Evolutionary conservation across 2,329 filamentous ascomycete genomes (phyloP).

Genomic region (Aspergillus eucalypticola): DNA sequence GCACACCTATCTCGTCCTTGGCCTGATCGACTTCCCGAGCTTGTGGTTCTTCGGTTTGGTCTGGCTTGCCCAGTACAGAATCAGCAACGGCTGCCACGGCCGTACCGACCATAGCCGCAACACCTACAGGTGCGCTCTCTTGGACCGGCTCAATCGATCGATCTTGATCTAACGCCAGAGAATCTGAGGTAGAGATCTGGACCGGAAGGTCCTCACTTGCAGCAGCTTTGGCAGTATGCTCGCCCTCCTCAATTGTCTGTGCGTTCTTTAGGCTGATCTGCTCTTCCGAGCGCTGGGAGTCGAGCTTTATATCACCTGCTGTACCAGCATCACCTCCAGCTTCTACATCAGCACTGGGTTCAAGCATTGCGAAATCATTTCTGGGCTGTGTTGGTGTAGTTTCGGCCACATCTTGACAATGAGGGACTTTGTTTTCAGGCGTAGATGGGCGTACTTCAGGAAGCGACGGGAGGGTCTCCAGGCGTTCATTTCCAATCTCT

Average conservation of each 20-base stretch:
- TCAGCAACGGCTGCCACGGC: conserved; percentile 19
- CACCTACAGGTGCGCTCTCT: conserved; percentile 4
- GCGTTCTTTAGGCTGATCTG: neutral
- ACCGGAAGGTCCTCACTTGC: neutral
- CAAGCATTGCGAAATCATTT: neutral
- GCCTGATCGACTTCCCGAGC: neutral
- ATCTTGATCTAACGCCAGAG: conserved; percentile 4
- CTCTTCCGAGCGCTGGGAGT: conserved; percentile 9
- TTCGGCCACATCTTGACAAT: conserved; percentile 15
- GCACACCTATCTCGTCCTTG: neutral
- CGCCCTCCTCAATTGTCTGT: neutral
- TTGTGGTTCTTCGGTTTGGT: conserved; percentile 4
- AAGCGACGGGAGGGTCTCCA: conserved; percentile 20
- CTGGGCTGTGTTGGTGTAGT: conserved; percentile 15
- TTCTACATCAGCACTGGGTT: neutral
- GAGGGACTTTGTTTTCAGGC: conserved; percentile 16
- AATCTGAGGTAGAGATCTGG: conserved; percentile 5
- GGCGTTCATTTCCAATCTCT: conserved; percentile 20
- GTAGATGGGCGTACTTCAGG: conserved; percentile 21
- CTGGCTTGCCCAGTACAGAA: conserved; percentile 1
- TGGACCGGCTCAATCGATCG: neutral
- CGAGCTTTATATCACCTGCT: neutral
- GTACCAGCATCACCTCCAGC: conserved; percentile 20
- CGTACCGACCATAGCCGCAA: conserved; percentile 22
- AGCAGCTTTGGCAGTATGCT: conserved; percentile 1